Evolutionary conservation across 2,329 filamentous ascomycete genomes (phyloP).

Genomic region (Botrytis byssoidea): DNA sequence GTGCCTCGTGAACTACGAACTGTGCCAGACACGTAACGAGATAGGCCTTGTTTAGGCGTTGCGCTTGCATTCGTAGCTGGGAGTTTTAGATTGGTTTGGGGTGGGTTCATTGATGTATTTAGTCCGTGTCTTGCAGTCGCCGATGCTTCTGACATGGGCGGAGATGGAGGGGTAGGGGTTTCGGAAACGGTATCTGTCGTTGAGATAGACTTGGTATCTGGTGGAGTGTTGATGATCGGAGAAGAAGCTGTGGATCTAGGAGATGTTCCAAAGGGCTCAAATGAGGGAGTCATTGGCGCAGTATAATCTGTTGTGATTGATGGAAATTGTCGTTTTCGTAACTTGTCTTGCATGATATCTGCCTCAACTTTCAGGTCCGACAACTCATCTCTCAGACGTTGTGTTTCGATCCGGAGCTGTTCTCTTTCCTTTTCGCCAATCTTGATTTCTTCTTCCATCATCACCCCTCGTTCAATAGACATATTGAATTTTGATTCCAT

Average conservation of each 20-base stretch:
- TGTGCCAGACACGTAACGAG: slow-evolving; percentile 30
- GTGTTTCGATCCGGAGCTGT: slow-evolving; percentile 80
- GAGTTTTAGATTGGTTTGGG: slow-evolving; percentile 50
- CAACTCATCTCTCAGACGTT: slow-evolving; percentile 85
- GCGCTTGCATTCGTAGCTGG: slow-evolving; percentile 54
- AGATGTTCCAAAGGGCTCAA: slow-evolving; percentile 61
- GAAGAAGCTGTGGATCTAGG: slow-evolving; percentile 87
- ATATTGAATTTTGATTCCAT: slow-evolving; percentile 97
- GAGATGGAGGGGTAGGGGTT: slow-evolving; percentile 82
- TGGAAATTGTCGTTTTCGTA: slow-evolving; percentile 69
- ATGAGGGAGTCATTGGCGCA: slow-evolving; percentile 63
- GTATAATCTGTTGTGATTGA: slow-evolving; percentile 62
- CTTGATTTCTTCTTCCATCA: slow-evolving; percentile 94
- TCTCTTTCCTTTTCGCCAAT: slow-evolving; percentile 91
- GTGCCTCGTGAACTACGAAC: slow-evolving; percentile 32
- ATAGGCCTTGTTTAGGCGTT: slow-evolving; percentile 51
- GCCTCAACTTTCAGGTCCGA: slow-evolving; percentile 92
- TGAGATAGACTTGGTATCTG: slow-evolving; percentile 64
- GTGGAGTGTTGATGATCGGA: slow-evolving; percentile 84
- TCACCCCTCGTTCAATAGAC: slow-evolving; percentile 83
- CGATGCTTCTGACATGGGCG: slow-evolving; percentile 86
- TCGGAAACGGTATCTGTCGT: slow-evolving; percentile 60
- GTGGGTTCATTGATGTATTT: slow-evolving; percentile 37
- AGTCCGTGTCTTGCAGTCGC: slow-evolving; percentile 28
- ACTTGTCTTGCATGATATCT: slow-evolving; percentile 91